A percentile compares a stretch with the other conserved stretches of the same genome.
phyloP scores from a whole-genome alignment of 306 rosid genomes.

The Prosopis cineraria region DNA sequence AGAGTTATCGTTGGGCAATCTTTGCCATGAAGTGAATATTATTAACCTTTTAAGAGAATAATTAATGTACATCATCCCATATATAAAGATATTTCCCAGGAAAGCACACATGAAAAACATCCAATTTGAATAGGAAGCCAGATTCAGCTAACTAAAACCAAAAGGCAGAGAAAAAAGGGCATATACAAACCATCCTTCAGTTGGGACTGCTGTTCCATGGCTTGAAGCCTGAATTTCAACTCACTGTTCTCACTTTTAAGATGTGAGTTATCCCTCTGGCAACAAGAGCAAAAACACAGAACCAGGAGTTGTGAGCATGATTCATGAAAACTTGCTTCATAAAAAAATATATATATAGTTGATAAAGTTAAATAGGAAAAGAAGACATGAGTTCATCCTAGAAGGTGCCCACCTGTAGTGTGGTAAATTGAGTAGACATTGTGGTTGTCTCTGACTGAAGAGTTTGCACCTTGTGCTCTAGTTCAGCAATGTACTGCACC shows the following conservation, averaged over 20 bases:
- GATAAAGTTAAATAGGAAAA: slow-evolving; percentile 8
- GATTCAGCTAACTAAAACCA: slow-evolving; percentile 30
- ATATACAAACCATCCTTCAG: slow-evolving; percentile 71
- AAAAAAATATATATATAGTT: not conserved
- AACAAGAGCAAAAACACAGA: slow-evolving; percentile 24
- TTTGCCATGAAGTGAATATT: not conserved
- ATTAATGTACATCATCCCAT: slow-evolving; percentile 12
- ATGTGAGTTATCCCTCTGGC: slow-evolving; percentile 61
- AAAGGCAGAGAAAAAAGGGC: slow-evolving; percentile 27
- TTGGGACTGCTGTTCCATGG: slow-evolving; percentile 83
- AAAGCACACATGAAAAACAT: not conserved
- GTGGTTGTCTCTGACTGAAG: slow-evolving; percentile 88
- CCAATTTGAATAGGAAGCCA: not conserved
- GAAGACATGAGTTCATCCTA: slow-evolving; percentile 30
- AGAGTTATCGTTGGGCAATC: not conserved
- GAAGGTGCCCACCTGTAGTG: slow-evolving; percentile 62
- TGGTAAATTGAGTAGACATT: slow-evolving; percentile 70
- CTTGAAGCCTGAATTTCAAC: slow-evolving; percentile 83
- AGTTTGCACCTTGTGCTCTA: slow-evolving; percentile 90
- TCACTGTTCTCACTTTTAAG: slow-evolving; percentile 72
- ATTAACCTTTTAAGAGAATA: not conserved
- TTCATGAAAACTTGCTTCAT: slow-evolving; percentile 12
- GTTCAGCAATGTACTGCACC: slow-evolving; percentile 69
- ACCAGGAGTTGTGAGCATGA: slow-evolving; percentile 14
- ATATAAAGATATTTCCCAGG: not conserved